phyloP scores from a whole-genome alignment of 306 rosid species.

The Ceratonia siliqua region DNA sequence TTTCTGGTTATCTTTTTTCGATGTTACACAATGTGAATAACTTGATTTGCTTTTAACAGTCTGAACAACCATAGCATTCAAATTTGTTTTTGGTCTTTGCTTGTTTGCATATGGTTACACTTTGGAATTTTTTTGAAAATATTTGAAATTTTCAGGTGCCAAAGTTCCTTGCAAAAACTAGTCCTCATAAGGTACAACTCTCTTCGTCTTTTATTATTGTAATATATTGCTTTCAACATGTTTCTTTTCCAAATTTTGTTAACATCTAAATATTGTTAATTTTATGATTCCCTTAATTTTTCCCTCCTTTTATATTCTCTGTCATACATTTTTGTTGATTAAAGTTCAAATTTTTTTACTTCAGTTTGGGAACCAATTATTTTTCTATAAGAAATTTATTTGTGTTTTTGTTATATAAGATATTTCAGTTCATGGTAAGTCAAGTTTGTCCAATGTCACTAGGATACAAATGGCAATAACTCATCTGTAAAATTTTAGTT shows the following conservation, averaged over 20 bases:
- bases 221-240: background rate
- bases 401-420: background rate
- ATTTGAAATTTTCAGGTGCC: slow-evolving; percentile 65
- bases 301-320: background rate
- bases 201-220: slow-evolving; percentile 29
- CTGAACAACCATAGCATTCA: background rate
- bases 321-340: slow-evolving; percentile 6
- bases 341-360: background rate
- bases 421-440: background rate
- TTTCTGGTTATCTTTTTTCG: background rate
- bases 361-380: background rate
- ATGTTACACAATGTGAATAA: background rate
- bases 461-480: slow-evolving; percentile 19
- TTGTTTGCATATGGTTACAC: slow-evolving; percentile 3
- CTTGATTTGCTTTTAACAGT: slow-evolving; percentile 14
- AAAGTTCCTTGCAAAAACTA: slow-evolving; percentile 63
- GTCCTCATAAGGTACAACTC: slow-evolving; percentile 72
- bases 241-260: slow-evolving; percentile 10
- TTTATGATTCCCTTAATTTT: background rate
- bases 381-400: background rate
- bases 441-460: slow-evolving; percentile 9
- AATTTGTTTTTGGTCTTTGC: slow-evolving; percentile 5
- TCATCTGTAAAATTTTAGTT: background rate
- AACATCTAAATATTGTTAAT: background rate
- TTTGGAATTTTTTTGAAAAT: slow-evolving; percentile 24